phyloP scores from a whole-genome alignment of 1,284 basidiomycete species.

The Boletus smithii region DNA sequence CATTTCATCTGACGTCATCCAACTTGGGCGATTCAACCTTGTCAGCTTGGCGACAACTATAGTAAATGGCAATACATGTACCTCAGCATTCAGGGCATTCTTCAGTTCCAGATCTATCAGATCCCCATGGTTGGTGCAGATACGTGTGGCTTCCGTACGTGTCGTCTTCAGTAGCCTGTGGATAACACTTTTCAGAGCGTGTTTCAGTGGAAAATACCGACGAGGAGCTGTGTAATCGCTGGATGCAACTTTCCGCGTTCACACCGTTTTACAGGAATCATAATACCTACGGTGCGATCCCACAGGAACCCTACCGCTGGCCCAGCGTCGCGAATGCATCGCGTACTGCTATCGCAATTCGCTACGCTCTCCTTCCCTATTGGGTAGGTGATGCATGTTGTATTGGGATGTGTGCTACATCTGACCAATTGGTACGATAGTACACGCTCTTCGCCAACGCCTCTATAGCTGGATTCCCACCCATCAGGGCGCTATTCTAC shows the following conservation, averaged over 20 bases:
- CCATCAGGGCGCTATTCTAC: slow-evolving; percentile 68
- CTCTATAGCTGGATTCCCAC: slow-evolving; percentile 56
- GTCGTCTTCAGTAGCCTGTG: slow-evolving; percentile 52
- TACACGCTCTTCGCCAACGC: slow-evolving; percentile 70
- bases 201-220: slow-evolving; percentile 36
- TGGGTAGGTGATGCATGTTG: slow-evolving; percentile 56
- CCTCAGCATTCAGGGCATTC: slow-evolving; percentile 55
- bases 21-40: slow-evolving; percentile 24
- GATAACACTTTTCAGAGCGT: slow-evolving; percentile 41
- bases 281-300: slow-evolving; percentile 52
- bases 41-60: slow-evolving; percentile 3
- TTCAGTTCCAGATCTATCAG: slow-evolving; percentile 72
- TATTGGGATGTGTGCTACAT: not conserved
- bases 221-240: slow-evolving; percentile 79
- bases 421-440: slow-evolving; percentile 36
- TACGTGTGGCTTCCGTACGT: slow-evolving; percentile 58
- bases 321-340: slow-evolving; percentile 67
- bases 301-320: slow-evolving; percentile 73
- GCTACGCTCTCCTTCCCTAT: slow-evolving; percentile 68
- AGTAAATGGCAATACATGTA: slow-evolving; percentile 58
- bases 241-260: slow-evolving; percentile 79
- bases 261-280: slow-evolving; percentile 72
- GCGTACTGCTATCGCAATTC: slow-evolving; percentile 56
- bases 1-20: not conserved
- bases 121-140: slow-evolving; percentile 75